A percentile compares a stretch with the other conserved stretches of the same genome.
These are phyloP conservation scores for Aspergillus nomiae DNA, from an alignment of 2,329 filamentous ascomycete species.

Conservation along the genomic window DNA sequence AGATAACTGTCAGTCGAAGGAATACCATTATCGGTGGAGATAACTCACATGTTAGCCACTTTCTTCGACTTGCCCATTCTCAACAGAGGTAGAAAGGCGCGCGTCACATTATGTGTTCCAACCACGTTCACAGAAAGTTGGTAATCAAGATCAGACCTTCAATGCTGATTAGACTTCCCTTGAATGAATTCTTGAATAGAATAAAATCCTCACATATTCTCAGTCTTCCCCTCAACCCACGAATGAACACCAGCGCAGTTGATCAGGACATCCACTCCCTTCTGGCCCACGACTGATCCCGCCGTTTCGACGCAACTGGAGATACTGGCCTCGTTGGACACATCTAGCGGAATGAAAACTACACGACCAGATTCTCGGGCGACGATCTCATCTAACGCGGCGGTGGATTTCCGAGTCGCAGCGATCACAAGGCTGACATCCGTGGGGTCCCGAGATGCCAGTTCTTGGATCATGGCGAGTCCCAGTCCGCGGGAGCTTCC, in stretches of 20 bases:
- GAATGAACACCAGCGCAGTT: conserved; percentile 40
- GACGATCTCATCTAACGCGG: conserved; percentile 32
- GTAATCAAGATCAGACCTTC: conserved; percentile 9
- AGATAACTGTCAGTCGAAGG: background rate
- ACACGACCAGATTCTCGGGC: conserved; percentile 31
- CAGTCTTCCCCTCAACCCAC: background rate
- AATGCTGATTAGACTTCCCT: background rate
- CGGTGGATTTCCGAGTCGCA: conserved; percentile 10
- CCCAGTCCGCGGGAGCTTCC: conserved; percentile 32
- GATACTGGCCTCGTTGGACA: conserved; percentile 32
- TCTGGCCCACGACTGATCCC: conserved; percentile 27
- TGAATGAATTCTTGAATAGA: no score
- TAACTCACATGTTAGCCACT: conserved; percentile 11
- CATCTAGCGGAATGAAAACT: conserved; percentile 36
- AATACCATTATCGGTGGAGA: background rate
- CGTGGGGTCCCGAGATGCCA: conserved; percentile 6
- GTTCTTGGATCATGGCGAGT: conserved; percentile 23
- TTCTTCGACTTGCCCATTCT: conserved; percentile 6
- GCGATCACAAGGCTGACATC: conserved; percentile 10
- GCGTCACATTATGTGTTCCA: conserved; percentile 10
- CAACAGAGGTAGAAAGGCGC: conserved; percentile 7
- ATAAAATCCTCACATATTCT: background rate
- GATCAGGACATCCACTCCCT: conserved; percentile 45
- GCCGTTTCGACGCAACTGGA: conserved; percentile 31
- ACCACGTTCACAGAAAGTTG: conserved; percentile 11